phyloP scores from a whole-genome alignment of 495 filamentous ascomycete species.

The Aspergillus haitiensis region DNA sequence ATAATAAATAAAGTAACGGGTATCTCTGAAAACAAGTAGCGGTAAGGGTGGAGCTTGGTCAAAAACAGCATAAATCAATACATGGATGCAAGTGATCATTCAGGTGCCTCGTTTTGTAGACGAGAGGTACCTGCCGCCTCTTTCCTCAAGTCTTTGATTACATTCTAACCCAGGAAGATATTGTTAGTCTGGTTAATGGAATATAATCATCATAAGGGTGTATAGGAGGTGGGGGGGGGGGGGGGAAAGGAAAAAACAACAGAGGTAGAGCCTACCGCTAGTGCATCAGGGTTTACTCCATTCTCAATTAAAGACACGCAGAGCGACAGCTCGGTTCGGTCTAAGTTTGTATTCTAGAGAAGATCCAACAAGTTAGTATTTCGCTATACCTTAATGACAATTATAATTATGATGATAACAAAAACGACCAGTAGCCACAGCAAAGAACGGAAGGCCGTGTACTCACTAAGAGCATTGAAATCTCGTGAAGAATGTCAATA shows the following conservation, averaged over 20 bases:
- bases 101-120: slow-evolving; percentile 24
- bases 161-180: slow-evolving; percentile 47
- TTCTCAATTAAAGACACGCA: slow-evolving; percentile 97
- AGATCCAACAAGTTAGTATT: slow-evolving; percentile 4
- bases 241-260: neutral
- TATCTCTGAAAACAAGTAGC: slow-evolving; percentile 16
- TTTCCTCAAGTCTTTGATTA: slow-evolving; percentile 70
- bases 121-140: slow-evolving; percentile 44
- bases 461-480: slow-evolving; percentile 80
- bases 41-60: slow-evolving; percentile 1
- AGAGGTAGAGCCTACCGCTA: slow-evolving; percentile 64
- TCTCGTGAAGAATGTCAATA: slow-evolving; percentile 93
- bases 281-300: slow-evolving; percentile 91
- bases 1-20: slow-evolving; percentile 9
- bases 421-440: slow-evolving; percentile 2
- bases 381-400: too few relatives aligned
- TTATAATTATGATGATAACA: too few relatives aligned
- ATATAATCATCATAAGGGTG: neutral
- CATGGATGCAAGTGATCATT: slow-evolving; percentile 17
- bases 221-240: too few relatives aligned
- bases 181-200: neutral
- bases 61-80: slow-evolving; percentile 10
- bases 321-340: slow-evolving; percentile 83
- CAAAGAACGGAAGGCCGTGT: slow-evolving; percentile 8
- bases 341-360: slow-evolving; percentile 82